Evolutionary conservation across 768 basidiomycete genomes (phyloP), one percentile per base, ranked within the genome.

Genomic region (Suillus decipiens): DNA sequence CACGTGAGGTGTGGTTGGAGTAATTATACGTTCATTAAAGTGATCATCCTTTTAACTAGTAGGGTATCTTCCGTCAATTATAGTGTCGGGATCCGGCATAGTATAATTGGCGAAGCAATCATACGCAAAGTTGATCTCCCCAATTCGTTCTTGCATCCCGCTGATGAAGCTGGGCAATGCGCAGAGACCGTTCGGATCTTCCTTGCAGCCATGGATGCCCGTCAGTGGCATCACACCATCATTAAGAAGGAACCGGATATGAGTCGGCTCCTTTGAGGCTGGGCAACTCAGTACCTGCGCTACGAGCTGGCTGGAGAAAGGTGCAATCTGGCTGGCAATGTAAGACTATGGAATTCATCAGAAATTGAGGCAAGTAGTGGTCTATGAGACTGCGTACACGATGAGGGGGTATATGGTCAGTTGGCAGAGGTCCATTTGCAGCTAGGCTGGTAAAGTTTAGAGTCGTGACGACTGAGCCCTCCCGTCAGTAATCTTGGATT

Each of bases 41-140:
- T n/a, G 2, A 43, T 4, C 19, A 24, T 24, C 24, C 47, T 14
- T 28, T 64, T 54, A 65, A 43, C 63, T 48, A 34, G 74, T 48
- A 34, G 74, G 73, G 56, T 66, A 69, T 48, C 70, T 59, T 14
- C 82, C 81, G 66, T 78, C 76, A 8, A 75, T 66, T 61, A 82
- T 81, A 19, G 67, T 68, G 63, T 81, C 80, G 2, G 78, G 78
- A 19, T 69, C 58, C 1, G 81, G 78, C 33, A 81, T 71, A 3
- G 80, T 79, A 66, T 80, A 82, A 70, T 83, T 83, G 36, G 70
- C 83, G 62, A 73, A 72, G 69, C 83, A 83, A 59, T 81, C 80
- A 57, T 74, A 72, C 17, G 63, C 72, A 63, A 73, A 83, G 68
- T 84, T 78, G 15, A 80, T 73, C 62, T 78, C 74, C 11, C 66